Percentiles rank a stretch among this genome's conserved stretches.
Conservation (phyloP, 805 yeast species). For the Naumovozyma baii region DNA sequence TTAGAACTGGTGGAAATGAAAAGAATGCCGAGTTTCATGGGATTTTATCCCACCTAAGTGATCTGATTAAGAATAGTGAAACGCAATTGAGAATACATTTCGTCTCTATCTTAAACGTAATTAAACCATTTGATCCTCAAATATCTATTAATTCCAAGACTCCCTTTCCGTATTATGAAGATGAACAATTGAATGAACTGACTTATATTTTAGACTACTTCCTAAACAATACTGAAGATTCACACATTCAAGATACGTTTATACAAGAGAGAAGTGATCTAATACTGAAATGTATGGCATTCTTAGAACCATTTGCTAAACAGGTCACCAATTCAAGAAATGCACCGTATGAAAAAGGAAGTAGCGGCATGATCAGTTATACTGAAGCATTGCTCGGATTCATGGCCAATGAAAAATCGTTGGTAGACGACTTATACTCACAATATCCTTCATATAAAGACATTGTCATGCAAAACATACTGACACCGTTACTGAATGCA, state of each 20-base stretch:
- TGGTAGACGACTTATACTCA: constrained; percentile 36
- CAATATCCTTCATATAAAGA: constrained; percentile 26
- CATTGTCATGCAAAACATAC: constrained; percentile 27
- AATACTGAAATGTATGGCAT: constrained; percentile 37
- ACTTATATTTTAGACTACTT: constrained; percentile 40
- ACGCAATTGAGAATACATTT: constrained; percentile 43
- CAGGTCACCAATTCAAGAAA: constrained; percentile 31
- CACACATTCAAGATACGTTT: constrained; percentile 30
- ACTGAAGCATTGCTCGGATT: constrained; percentile 42
- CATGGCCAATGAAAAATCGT: constrained; percentile 41
- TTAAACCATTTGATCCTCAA: constrained; percentile 39
- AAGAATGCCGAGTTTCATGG: constrained; percentile 48
- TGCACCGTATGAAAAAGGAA: constrained; percentile 51
- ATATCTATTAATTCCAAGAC: constrained; percentile 32
- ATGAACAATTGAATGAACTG: constrained; percentile 31
- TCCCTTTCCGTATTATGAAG: constrained; percentile 35
- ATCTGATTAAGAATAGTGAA: constrained; percentile 49
- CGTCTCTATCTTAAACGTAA: constrained; percentile 34
- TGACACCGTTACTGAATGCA: constrained; percentile 31
- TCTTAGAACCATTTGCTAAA: constrained; percentile 38
- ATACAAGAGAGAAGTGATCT: constrained; percentile 35
- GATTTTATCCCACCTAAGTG: constrained; percentile 49
- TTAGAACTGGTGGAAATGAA: constrained; percentile 25
- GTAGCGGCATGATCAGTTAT: constrained; percentile 47
- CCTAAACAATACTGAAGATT: constrained; percentile 25